Conservation (phyloP, 305 asterid genomes). For the Rubia balearica region DNA sequence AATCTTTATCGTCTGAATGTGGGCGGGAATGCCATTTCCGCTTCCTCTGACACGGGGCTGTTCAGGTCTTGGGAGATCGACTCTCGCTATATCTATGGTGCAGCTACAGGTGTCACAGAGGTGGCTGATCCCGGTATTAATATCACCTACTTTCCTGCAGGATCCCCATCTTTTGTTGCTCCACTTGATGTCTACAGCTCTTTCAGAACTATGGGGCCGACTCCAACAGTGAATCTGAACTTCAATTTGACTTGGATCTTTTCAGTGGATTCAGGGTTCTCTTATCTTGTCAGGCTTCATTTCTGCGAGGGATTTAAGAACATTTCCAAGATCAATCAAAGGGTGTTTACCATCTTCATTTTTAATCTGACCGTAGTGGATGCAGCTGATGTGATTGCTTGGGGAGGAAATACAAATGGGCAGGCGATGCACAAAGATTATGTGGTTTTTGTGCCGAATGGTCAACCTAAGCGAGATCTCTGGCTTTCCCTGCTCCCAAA, state of each 20-base stretch:
- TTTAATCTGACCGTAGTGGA: slow-evolving; percentile 61
- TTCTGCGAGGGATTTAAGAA: slow-evolving; percentile 57
- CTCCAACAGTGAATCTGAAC: slow-evolving; percentile 37
- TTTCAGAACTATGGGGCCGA: slow-evolving; percentile 75
- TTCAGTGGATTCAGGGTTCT: slow-evolving; percentile 59
- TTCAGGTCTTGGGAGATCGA: slow-evolving; percentile 72
- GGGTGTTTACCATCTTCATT: slow-evolving; percentile 57
- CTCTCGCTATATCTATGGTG: slow-evolving; percentile 41
- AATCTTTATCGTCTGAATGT: slow-evolving; percentile 68
- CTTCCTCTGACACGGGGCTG: slow-evolving; percentile 67
- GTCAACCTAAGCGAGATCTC: slow-evolving; percentile 43
- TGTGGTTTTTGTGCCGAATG: slow-evolving; percentile 37
- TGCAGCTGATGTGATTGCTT: slow-evolving; percentile 61
- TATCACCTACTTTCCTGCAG: slow-evolving; percentile 31
- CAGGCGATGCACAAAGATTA: slow-evolving; percentile 55
- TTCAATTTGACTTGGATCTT: slow-evolving; percentile 73
- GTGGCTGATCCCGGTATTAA: slow-evolving; percentile 48
- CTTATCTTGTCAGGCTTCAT: slow-evolving; percentile 83
- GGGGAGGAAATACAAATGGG: slow-evolving; percentile 37
- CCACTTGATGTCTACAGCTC: slow-evolving; percentile 67
- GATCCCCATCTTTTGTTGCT: slow-evolving; percentile 50
- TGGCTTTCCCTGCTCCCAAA: slow-evolving; percentile 66
- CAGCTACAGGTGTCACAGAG: slow-evolving; percentile 50
- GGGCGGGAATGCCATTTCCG: slow-evolving; percentile 78
- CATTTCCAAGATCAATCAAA: slow-evolving; percentile 40